These are phyloP conservation scores for Mesostigma viride DNA, from an alignment of 139 green algal species.

Conservation along the genomic window DNA sequence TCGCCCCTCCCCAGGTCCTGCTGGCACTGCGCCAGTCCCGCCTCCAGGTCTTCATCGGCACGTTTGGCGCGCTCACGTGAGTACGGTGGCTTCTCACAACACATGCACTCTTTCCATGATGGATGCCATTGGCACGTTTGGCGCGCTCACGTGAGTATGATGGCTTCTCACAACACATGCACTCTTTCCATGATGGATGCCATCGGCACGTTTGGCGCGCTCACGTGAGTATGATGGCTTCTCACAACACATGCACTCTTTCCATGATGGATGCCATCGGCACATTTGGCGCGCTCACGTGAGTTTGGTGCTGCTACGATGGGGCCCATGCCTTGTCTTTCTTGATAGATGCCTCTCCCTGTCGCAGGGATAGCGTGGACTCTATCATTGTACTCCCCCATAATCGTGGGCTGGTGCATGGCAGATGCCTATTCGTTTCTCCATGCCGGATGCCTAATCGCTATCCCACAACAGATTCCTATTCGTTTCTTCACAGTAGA, in stretches of 20 bases:
- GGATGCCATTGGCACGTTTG: constrained; percentile 83
- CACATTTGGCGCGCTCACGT: constrained; percentile 84
- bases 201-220: constrained; percentile 81
- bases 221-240: constrained; percentile 41
- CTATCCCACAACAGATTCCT: no score
- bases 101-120: not conserved
- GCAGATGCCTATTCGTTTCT: no score
- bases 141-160: constrained; percentile 58
- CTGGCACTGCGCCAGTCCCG: constrained; percentile 19
- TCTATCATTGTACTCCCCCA: no score
- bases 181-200: no score
- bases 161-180: not conserved
- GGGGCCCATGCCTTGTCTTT: no score
- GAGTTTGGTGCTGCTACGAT: constrained; percentile 11
- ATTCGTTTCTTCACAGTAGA: no score
- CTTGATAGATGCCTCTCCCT: no score
- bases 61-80: constrained; percentile 80
- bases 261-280: no score
- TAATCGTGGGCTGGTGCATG: no score
- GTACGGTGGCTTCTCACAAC: not conserved
- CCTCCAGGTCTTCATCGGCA: constrained; percentile 76
- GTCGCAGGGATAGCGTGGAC: no score
- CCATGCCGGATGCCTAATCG: no score
- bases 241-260: not conserved
- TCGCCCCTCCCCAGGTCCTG: constrained; percentile 18